Percentiles rank a stretch among this genome's conserved stretches.
Evolutionary conservation across 1,139 yeast genomes (phyloP).

Genomic region (Pichia sp.): DNA sequence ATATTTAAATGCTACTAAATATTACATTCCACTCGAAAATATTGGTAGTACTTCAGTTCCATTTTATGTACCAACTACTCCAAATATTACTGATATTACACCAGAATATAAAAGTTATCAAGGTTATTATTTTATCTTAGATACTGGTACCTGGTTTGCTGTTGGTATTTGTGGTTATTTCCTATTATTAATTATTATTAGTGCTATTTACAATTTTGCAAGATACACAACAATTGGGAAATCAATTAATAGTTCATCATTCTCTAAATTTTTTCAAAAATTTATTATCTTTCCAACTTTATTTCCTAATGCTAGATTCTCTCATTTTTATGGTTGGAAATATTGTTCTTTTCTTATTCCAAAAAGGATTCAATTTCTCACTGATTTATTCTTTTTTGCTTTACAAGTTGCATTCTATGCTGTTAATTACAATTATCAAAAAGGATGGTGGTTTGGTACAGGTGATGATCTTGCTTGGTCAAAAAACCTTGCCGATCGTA

Average conservation of each 20-base stretch:
- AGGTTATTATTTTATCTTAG: slow-evolving; percentile 18
- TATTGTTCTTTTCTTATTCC: slow-evolving; percentile 34
- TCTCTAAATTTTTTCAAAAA: slow-evolving; percentile 19
- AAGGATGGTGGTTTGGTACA: slow-evolving; percentile 36
- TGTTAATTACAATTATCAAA: slow-evolving; percentile 39
- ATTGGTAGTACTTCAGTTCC: slow-evolving; percentile 15
- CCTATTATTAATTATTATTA: slow-evolving; percentile 27
- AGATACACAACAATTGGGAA: slow-evolving; percentile 14
- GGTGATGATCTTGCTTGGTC: slow-evolving; percentile 36
- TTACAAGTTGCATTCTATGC: slow-evolving; percentile 29
- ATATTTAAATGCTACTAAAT: slow-evolving; percentile 26
- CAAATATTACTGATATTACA: slow-evolving; percentile 10
- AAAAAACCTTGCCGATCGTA: slow-evolving; percentile 43
- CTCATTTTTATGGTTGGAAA: slow-evolving; percentile 14
- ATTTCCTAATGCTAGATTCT: slow-evolving; percentile 20
- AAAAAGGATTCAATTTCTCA: slow-evolving; percentile 47
- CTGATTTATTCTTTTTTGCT: slow-evolving; percentile 15
- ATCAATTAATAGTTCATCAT: slow-evolving; percentile 11
- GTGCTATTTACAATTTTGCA: slow-evolving; percentile 25
- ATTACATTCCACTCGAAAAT: slow-evolving; percentile 5
- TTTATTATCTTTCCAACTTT: slow-evolving; percentile 22
- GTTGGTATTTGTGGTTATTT: slow-evolving; percentile 39
- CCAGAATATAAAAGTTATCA: slow-evolving; percentile 11
- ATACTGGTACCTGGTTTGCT: slow-evolving; percentile 26
- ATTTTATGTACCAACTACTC: slow-evolving; percentile 15